phyloP scores from a whole-genome alignment of 495 filamentous ascomycete species.

The Elaphomyces granulatus region DNA sequence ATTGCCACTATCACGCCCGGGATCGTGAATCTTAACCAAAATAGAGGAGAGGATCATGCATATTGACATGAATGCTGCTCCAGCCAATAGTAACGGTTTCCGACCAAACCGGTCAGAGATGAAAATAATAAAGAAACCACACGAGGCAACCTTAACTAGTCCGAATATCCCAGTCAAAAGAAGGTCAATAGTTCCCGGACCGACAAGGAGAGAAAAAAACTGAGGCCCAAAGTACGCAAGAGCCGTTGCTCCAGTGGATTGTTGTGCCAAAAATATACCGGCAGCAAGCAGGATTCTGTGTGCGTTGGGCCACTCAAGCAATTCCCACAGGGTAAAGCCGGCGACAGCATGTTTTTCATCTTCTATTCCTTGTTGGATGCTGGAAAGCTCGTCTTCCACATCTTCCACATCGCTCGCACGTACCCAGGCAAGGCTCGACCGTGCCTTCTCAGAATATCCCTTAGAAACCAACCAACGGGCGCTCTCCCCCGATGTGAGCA shows the following conservation, averaged over 20 bases:
- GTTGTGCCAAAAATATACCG: constrained; percentile 32
- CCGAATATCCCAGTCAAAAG: constrained; percentile 39
- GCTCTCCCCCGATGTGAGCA: constrained; percentile 35
- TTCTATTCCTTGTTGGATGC: constrained; percentile 30
- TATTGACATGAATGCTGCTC: constrained; percentile 34
- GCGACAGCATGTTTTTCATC: constrained; percentile 29
- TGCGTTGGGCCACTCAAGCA: constrained; percentile 27
- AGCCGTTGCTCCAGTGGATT: constrained; percentile 39
- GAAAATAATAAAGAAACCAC: constrained; percentile 35
- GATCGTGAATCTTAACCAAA: constrained; percentile 30
- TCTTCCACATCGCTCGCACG: constrained; percentile 22
- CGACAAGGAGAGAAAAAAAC: constrained; percentile 41
- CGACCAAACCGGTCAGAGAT: constrained; percentile 45
- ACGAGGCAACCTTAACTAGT: constrained; percentile 35
- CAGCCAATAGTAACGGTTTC: constrained; percentile 35
- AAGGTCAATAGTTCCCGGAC: constrained; percentile 22
- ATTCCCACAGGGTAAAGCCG: constrained; percentile 28
- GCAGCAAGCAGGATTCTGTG: constrained; percentile 27
- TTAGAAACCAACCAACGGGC: constrained; percentile 37
- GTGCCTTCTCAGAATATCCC: constrained; percentile 26
- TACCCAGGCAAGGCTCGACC: constrained; percentile 36
- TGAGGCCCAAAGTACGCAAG: constrained; percentile 40
- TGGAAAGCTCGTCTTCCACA: constrained; percentile 31
- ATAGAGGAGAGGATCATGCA: constrained; percentile 43
- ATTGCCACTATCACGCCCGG: constrained; percentile 14